Evolutionary conservation across 192 early-diverging fungal genomes (phyloP), one percentile per base, ranked within the genome.

Genomic region (Umbelopsis vinacea): DNA sequence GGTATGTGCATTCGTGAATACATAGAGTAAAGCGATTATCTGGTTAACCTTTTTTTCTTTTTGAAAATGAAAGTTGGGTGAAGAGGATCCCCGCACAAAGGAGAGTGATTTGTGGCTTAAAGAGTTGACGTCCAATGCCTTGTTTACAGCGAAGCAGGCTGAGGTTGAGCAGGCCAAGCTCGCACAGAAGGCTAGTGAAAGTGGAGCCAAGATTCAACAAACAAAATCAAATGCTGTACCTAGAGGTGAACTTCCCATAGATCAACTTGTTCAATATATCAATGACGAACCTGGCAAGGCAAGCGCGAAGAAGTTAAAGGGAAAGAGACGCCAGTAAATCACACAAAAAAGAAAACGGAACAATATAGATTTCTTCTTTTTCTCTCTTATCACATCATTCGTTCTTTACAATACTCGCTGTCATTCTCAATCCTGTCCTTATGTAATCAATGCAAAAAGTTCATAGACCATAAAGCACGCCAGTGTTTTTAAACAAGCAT

Each of bases 181-280:
- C 71, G 74, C 37, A 76, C 71, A 48, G 52, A 79, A 67, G 66
- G 72, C 15, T 76, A 76, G 8, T 52, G 69, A 43, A 48, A 71
- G 15, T 17, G 74, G 74, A 35, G 69, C 68, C 19, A 35, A 48
- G 33, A 63, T 63, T 14, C 57, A 63, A 35, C 57, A 29, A 63
- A 37, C 15, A 6, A 63, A 63, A 33, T n/a, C 57, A 29, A 63
- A 52, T 38, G 71, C 80, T 9, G 82, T 76, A 38, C 71, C 83
- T 45, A 93, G 86, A 77, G 94, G 93, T 43, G 84, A 87, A 66
- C 71, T 93, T 71, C 87, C 92, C 0, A 87, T 95, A 73, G 91
- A 95, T 22, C 89, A 95, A 48, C 80, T 95, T 50, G 63, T 95
- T 67, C 84, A 90, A 67, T 95, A 85, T 52, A 91, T 92, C 48